Evolutionary conservation across 805 yeast genomes (phyloP).

Genomic region (Candida fluviatilis): DNA sequence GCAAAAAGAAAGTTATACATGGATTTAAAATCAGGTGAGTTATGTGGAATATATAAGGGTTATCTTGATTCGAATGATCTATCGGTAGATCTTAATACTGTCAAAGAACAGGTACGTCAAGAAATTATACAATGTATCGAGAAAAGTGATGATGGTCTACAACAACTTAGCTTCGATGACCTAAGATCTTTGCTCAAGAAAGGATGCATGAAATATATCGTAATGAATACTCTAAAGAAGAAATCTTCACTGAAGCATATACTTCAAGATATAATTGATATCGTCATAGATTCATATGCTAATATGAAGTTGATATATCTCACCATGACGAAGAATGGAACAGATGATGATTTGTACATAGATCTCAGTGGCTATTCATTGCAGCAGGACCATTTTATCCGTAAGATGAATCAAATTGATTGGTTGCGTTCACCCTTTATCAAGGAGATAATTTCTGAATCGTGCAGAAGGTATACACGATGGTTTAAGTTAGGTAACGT

Average conservation of each 20-base stretch:
- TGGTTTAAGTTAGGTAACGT: conserved; percentile 3
- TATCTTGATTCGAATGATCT: background rate
- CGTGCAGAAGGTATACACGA: conserved; percentile 11
- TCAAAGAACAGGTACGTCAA: background rate
- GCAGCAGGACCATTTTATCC: conserved; percentile 13
- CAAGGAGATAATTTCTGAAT: conserved; percentile 9
- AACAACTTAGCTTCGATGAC: conserved; percentile 1
- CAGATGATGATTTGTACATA: background rate
- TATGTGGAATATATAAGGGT: conserved; percentile 2
- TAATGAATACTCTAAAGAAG: conserved; percentile 3
- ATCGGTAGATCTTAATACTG: background rate
- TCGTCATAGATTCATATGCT: conserved; percentile 1
- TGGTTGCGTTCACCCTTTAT: conserved; percentile 13
- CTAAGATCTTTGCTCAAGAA: background rate
- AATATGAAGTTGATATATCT: conserved; percentile 1
- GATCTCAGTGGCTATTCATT: background rate
- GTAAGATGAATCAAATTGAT: conserved; percentile 14
- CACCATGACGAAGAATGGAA: background rate
- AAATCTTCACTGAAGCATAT: background rate
- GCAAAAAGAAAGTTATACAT: conserved; percentile 13
- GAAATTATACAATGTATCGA: conserved; percentile 1
- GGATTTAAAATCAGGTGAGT: conserved; percentile 7
- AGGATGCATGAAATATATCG: conserved; percentile 1
- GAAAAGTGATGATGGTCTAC: background rate
- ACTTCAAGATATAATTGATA: background rate